Base-by-base conservation (phyloP, 169 alveolate species). In the Eimeria brunetti region DNA sequence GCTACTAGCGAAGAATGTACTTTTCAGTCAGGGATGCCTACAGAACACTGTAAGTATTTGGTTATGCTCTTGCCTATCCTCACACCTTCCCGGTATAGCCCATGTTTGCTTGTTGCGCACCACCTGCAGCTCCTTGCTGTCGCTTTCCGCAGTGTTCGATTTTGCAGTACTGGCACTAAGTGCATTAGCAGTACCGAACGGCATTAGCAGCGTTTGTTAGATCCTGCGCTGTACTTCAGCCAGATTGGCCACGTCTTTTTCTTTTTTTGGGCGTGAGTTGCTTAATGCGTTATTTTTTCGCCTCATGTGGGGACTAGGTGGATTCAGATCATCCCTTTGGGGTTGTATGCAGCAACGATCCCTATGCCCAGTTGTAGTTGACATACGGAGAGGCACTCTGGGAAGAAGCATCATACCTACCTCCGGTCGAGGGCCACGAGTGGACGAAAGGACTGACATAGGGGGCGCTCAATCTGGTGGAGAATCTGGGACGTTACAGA, bases 11-110 rank as follows among this genome's bases (percentile, higher is more conserved):
- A 92, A 92, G 69, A 92, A 92, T 44, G 88, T 58, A 38, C 67
- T 81, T 36, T 92, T 88, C 69, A 92, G 89, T 36, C 96, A 92
- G 80, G 80, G 83, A 33, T 88, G 89, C 51, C 62, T 92, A 33
- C 95, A 78, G 27, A 91, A 91, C 41, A 44, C 81, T 18, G 95
- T 91, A 46, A 60, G 95, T 38, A 20, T 9, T 36, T 56, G n/a
- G 24, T 2, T 58, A 6, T 51, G 58, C 24, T 33, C 24, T 11
- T 49, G 69, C 71, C 38, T 49, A 11, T 24, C 49, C 41, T 4
- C 67, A 44, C 46, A 8, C 89, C 41, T 22, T 51, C n/a, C 27
- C 24, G 71, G 22, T 49, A 18, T 51, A n/a, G 36, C 85, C 38
- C 51, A 38, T 18, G n/a, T 16, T 27, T 11, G 58, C n/a, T 6